phyloP scores from a whole-genome alignment of 2,329 filamentous ascomycete species.

The Sarocladium strictum region DNA sequence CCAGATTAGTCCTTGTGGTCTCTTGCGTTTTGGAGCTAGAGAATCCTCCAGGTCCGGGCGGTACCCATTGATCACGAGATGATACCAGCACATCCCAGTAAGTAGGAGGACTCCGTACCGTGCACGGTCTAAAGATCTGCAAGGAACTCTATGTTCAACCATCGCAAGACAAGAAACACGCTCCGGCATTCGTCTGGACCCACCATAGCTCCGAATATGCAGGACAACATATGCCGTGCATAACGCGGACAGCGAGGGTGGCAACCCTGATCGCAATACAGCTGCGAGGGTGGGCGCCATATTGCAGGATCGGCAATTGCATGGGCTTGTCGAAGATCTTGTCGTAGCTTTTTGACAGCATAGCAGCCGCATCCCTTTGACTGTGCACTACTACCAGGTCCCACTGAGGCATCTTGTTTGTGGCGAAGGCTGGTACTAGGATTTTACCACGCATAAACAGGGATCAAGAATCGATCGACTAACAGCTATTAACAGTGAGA shows the following conservation, averaged over 20 bases:
- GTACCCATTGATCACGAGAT: background rate
- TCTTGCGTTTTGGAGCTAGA: background rate
- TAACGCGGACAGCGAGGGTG: background rate
- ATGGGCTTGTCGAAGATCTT: background rate
- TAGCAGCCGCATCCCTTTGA: no score
- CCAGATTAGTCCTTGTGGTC: background rate
- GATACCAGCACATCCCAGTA: no score
- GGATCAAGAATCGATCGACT: no score
- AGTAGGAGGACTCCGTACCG: no score
- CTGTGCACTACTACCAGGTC: no score
- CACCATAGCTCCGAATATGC: background rate
- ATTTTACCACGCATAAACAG: no score
- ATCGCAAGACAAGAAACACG: background rate
- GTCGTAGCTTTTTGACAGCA: background rate
- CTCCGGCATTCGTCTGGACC: background rate
- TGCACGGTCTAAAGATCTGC: background rate
- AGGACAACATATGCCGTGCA: slow-evolving; percentile 1
- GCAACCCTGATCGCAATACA: slow-evolving; percentile 2
- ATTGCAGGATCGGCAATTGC: slow-evolving; percentile 2
- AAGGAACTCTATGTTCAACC: background rate
- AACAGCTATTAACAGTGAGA: no score
- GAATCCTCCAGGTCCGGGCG: background rate
- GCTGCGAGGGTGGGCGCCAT: background rate
- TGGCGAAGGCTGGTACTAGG: no score
- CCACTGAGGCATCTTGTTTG: no score